Evolutionary conservation across 1,139 yeast species (phyloP), one percentile per base, ranked within the genome.

Genomic region (Yamadazyma diddensiae): DNA sequence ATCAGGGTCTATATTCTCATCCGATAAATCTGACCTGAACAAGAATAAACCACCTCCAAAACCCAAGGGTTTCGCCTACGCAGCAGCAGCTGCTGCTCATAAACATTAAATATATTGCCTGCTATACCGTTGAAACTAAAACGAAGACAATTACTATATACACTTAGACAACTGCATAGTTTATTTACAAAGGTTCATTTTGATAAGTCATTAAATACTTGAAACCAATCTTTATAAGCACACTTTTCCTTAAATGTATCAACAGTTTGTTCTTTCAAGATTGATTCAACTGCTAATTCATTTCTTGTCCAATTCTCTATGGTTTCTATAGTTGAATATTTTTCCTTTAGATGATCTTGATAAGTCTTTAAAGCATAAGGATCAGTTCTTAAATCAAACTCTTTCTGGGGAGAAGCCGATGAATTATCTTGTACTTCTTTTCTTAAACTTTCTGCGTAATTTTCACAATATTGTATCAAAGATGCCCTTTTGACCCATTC

Each of bases 61-160:
- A 12, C 5, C 22, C 11, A 21, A 21, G 11, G 11, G 11, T 27
- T 67, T 67, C 57, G 73, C 73, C 37, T 62, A 59, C 36, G 73
- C 73, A 5, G 74, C 74, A 1, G 74, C 74, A 3, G 72, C 74
- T 6, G 73, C 73, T 8, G 73, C 62, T 32, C 62, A 58, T 41
- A 54, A 52, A 36, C 52, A 43, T 29, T 40, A 16, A 19, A n/a
- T 18, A 5, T n/a, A n/a, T n/a, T n/a, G n/a, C n/a, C n/a, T n/a
- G n/a, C n/a, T n/a, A n/a, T n/a, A n/a, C n/a, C n/a, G n/a, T n/a
- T n/a, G n/a, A n/a, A n/a, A n/a, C n/a, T n/a, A 21, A 21, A 21
- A 18, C 20, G 22, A 21, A 10, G n/a, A n/a, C n/a, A n/a, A 5
- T 21, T 21, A 21, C 22, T 21, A 21, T 21, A 21, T 21, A 21